phyloP scores from a whole-genome alignment of 352 stramenopile genomes.

The Phytophthora niederhauseri region DNA sequence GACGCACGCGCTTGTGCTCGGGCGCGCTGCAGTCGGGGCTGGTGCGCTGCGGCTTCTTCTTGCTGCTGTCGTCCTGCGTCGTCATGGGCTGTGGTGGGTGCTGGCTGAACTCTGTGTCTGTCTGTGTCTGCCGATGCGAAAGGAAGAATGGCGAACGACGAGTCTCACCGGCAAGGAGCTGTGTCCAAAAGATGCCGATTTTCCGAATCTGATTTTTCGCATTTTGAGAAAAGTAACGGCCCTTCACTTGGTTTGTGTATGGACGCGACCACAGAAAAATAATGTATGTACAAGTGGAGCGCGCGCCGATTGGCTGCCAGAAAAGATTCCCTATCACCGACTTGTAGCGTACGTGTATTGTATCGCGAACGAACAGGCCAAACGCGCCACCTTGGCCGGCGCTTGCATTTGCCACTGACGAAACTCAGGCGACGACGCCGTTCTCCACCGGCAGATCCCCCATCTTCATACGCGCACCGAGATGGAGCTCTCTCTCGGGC shows the following conservation, averaged over 20 bases:
- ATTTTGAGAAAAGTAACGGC: neutral
- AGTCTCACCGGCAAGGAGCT: neutral
- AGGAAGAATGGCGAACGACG: neutral
- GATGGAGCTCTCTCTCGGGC: neutral
- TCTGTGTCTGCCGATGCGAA: neutral
- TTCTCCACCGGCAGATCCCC: neutral
- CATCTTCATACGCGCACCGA: neutral
- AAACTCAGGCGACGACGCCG: neutral
- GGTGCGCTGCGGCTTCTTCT: conserved; percentile 13
- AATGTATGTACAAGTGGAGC: neutral
- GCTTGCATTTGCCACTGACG: neutral
- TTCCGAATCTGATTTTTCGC: neutral
- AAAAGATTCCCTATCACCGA: neutral
- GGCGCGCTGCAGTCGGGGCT: conserved; percentile 5
- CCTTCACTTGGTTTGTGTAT: neutral
- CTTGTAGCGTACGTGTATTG: neutral
- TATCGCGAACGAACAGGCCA: neutral
- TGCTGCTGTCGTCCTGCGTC: conserved; percentile 17
- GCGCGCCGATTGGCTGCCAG: neutral
- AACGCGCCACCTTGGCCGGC: neutral
- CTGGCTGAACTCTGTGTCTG: neutral
- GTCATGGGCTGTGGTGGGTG: conserved; percentile 10
- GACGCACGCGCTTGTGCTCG: conserved; percentile 32
- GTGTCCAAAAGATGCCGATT: too few species aligned
- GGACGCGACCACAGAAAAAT: neutral